These are phyloP conservation scores for Chrysosporium keratinophilum DNA, from an alignment of 2,329 filamentous ascomycete species.

Conservation along the genomic window DNA sequence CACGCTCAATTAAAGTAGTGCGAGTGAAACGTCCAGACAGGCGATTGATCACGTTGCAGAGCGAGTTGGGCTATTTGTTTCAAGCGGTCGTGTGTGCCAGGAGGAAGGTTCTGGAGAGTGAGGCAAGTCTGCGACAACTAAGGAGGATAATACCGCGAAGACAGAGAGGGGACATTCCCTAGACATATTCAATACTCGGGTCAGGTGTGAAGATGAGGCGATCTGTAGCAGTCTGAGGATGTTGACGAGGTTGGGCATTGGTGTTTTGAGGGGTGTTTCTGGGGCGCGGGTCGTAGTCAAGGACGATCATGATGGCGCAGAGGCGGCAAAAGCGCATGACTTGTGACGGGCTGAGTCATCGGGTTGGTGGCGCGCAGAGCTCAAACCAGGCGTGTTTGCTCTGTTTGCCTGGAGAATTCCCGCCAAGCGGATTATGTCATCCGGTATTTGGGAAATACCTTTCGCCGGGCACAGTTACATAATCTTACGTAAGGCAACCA, in stretches of 20 bases:
- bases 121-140: background rate
- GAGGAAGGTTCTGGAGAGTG: slow-evolving; percentile 5
- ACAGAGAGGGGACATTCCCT: slow-evolving; percentile 9
- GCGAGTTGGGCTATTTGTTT: background rate
- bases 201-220: background rate
- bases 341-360: slow-evolving; percentile 2
- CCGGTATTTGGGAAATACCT: too few species aligned
- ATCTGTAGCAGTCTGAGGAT: background rate
- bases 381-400: background rate
- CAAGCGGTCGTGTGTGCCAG: slow-evolving; percentile 1
- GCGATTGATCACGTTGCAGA: slow-evolving; percentile 15
- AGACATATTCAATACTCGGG: slow-evolving; percentile 11
- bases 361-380: background rate
- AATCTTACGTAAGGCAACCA: too few species aligned
- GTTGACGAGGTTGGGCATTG: background rate
- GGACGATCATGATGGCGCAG: background rate
- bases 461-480: too few species aligned
- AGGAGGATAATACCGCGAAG: slow-evolving; percentile 1
- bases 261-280: slow-evolving; percentile 7
- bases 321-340: background rate
- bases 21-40: slow-evolving; percentile 9
- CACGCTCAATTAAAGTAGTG: background rate
- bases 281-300: background rate
- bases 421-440: too few species aligned
- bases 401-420: too few species aligned